Base-by-base conservation (phyloP, 176 grass and related monocot genomes). In the Raddia guianensis region DNA sequence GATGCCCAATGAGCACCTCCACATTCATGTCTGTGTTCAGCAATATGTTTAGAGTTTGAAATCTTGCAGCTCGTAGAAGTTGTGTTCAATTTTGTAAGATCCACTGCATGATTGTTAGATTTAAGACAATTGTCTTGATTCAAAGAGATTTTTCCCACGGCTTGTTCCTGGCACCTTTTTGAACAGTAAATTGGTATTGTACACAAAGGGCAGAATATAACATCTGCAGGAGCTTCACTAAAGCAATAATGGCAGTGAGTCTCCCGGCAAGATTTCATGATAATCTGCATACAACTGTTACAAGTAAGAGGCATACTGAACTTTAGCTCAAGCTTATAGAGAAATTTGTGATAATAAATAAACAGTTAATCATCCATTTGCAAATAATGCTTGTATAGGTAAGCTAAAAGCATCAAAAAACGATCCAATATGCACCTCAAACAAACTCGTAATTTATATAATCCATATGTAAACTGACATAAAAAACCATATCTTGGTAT, bases 21-120 rank as follows among this genome's bases (percentile, higher is more conserved):
- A 88, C 95, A 98, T 91, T 98, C 95, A 68, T 98, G 92, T 34
- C 72, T 90, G 81, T 98, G 95, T 83, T 98, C 92, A 49, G 86
- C 73, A 90, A 86, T 64, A 8, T 82, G 70, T 37, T 87, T 77
- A 84, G 63, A 77, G 57, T 73, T 43, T 72, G 78, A 19, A 89
- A 59, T 63, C 20, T 48, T 89, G 50, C 54, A 58, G 53, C 12
- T 85, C 69, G 79, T 51, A 84, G 74, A 90, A 34, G 59, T 76
- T 59, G 76, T 58, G 71, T 87, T 76, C 81, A 70, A 14, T 58
- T 89, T 83, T 79, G 76, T 78, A 77, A 87, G 47, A 89, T 82
- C 77, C 14, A 12, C n/a, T 5, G 64, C 61, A 57, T 77, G 43
- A 69, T 66, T 79, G 35, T 86, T 88, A 53, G 50, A 57, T 66